Evolutionary conservation across 75 land plant genomes (phyloP).

Genomic region (Picea glauca): DNA sequence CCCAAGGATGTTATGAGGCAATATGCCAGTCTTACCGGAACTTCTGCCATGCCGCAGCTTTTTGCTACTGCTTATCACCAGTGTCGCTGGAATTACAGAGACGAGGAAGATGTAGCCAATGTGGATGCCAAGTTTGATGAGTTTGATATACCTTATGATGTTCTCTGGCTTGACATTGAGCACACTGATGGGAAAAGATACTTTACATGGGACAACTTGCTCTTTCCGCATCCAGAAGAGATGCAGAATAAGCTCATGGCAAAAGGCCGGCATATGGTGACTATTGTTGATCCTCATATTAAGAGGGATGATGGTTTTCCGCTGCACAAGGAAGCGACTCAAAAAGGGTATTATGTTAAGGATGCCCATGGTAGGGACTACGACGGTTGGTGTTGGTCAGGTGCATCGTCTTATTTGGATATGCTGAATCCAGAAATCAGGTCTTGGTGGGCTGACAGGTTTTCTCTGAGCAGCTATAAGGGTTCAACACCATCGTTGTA

Average conservation of each 20-base stretch:
- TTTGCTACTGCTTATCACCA: conserved; percentile 95
- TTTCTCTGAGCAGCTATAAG: conserved; percentile 60
- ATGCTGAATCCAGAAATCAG: conserved; percentile 92
- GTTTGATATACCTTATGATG: conserved; percentile 96
- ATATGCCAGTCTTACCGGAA: conserved; percentile 77
- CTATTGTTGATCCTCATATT: conserved; percentile 97
- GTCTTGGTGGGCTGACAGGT: conserved; percentile 94
- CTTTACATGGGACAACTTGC: conserved; percentile 85
- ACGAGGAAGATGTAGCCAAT: conserved; percentile 87
- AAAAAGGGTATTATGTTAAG: conserved; percentile 91
- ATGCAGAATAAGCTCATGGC: conserved; percentile 89
- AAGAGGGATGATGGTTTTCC: conserved; percentile 80
- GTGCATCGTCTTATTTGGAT: conserved; percentile 90
- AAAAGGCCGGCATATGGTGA: conserved; percentile 97
- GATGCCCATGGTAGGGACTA: conserved; percentile 75
- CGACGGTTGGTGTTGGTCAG: conserved; percentile 99
- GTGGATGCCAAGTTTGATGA: conserved; percentile 95
- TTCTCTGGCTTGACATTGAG: conserved; percentile 98
- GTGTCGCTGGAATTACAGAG: conserved; percentile 98
- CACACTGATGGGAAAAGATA: conserved; percentile 97
- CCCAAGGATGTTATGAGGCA: conserved; percentile 89
- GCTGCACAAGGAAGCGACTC: conserved; percentile 85
- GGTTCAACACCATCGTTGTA: conserved; percentile 91
- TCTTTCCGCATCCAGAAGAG: conserved; percentile 89
- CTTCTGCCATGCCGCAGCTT: conserved; percentile 74